These are phyloP conservation scores for Wickerhamiella alocasiicola DNA, from an alignment of 805 yeast species.

Conservation along the genomic window DNA sequence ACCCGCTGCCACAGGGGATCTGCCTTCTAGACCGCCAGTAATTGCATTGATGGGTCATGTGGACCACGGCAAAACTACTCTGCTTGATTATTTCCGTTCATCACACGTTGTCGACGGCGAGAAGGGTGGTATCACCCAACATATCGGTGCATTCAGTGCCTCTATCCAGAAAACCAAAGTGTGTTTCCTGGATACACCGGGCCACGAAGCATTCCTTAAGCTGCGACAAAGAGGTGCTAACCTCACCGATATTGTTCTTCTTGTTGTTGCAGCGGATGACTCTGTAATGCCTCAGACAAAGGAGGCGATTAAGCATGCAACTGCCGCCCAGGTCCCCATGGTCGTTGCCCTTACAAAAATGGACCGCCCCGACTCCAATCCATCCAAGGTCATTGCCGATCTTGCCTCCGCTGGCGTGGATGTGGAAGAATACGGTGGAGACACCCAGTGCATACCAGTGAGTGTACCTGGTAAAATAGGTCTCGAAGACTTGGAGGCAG, in stretches of 20 bases:
- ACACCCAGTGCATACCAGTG: slow-evolving; percentile 74
- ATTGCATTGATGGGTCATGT: slow-evolving; percentile 99
- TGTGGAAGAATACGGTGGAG: slow-evolving; percentile 91
- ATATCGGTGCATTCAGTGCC: slow-evolving; percentile 92
- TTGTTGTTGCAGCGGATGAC: slow-evolving; percentile 95
- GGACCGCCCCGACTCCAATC: slow-evolving; percentile 64
- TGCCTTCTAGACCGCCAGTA: slow-evolving; percentile 73
- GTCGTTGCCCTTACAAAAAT: slow-evolving; percentile 90
- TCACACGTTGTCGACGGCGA: slow-evolving; percentile 75
- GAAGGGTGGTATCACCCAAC: slow-evolving; percentile 95
- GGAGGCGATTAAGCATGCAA: slow-evolving; percentile 90
- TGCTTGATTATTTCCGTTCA: slow-evolving; percentile 73
- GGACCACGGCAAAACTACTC: slow-evolving; percentile 95
- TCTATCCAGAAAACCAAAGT: slow-evolving; percentile 80
- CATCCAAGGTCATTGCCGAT: slow-evolving; percentile 67
- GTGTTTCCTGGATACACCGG: slow-evolving; percentile 93
- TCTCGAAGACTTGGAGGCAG: slow-evolving; percentile 82
- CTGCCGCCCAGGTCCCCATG: slow-evolving; percentile 64
- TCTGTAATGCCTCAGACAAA: slow-evolving; percentile 95
- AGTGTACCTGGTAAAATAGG: slow-evolving; percentile 85
- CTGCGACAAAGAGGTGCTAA: slow-evolving; percentile 96
- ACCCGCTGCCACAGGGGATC: slow-evolving; percentile 36
- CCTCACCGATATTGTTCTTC: slow-evolving; percentile 79
- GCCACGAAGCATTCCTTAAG: slow-evolving; percentile 91
- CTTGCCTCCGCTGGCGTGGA: slow-evolving; percentile 66